phyloP scores from a whole-genome alignment of 371 early-diverging fungal genomes.

The Zopfochytrium polystomum region DNA sequence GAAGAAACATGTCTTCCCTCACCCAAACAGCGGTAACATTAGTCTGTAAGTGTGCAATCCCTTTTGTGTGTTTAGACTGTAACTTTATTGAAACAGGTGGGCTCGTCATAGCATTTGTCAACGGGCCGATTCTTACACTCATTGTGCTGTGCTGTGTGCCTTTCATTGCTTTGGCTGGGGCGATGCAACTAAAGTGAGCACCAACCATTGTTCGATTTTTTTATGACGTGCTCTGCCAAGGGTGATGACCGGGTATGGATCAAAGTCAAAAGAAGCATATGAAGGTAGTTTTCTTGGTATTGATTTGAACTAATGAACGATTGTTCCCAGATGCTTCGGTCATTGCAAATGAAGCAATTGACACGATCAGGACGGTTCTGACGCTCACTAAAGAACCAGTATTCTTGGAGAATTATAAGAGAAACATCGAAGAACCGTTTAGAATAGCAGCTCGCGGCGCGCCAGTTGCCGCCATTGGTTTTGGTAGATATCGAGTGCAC shows the following conservation, averaged over 20 bases:
- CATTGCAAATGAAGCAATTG: slow-evolving; percentile 80
- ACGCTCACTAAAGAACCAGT: slow-evolving; percentile 69
- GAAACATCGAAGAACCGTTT: slow-evolving; percentile 34
- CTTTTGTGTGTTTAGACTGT: not conserved
- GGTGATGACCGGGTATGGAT: slow-evolving; percentile 38
- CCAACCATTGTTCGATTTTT: too few species aligned
- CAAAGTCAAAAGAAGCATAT: slow-evolving; percentile 38
- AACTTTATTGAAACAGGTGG: slow-evolving; percentile 24
- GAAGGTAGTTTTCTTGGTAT: too few species aligned
- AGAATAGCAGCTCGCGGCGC: slow-evolving; percentile 33
- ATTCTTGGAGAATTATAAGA: slow-evolving; percentile 31
- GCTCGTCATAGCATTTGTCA: slow-evolving; percentile 31
- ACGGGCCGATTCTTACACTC: slow-evolving; percentile 37
- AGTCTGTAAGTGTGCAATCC: not conserved
- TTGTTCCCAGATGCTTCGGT: slow-evolving; percentile 60
- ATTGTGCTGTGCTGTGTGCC: slow-evolving; percentile 34
- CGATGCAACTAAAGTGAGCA: slow-evolving; percentile 23
- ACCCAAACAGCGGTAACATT: slow-evolving; percentile 12
- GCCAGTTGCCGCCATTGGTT: slow-evolving; percentile 35
- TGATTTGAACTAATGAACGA: too few species aligned
- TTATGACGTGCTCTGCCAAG: too few species aligned
- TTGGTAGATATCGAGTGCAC: too few species aligned
- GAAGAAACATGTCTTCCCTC: slow-evolving; percentile 19
- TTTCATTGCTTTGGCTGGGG: slow-evolving; percentile 32
- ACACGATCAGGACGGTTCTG: slow-evolving; percentile 85